Evolutionary conservation across 1,284 basidiomycete genomes (phyloP).

Genomic region (Hypsizygus ulmarius): DNA sequence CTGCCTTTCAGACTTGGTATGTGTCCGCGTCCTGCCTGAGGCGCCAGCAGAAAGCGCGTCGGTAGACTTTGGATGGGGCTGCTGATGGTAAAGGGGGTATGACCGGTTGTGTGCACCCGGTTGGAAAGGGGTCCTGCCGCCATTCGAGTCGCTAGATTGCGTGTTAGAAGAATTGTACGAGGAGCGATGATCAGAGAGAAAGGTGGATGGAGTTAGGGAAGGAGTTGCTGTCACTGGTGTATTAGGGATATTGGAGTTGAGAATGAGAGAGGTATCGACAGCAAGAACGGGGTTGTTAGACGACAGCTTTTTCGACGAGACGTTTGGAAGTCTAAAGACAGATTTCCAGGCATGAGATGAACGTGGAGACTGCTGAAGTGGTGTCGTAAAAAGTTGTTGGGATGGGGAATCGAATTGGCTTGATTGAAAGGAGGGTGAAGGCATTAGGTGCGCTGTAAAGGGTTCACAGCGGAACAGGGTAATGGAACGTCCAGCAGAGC

Average conservation of each 20-base stretch:
- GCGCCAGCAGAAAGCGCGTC: slow-evolving; percentile 34
- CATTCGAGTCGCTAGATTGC: slow-evolving; percentile 63
- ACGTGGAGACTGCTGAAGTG: slow-evolving; percentile 28
- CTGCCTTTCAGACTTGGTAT: slow-evolving; percentile 61
- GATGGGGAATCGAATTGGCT: slow-evolving; percentile 19
- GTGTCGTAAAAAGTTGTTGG: slow-evolving; percentile 17
- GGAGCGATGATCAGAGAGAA: slow-evolving; percentile 53
- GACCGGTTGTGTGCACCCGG: slow-evolving; percentile 28
- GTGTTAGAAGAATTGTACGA: slow-evolving; percentile 74
- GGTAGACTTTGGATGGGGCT: slow-evolving; percentile 33
- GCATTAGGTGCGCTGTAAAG: slow-evolving; percentile 21
- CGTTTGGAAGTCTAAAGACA: slow-evolving; percentile 54
- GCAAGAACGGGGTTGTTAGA: slow-evolving; percentile 29
- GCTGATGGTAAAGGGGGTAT: slow-evolving; percentile 29
- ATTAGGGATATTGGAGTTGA: slow-evolving; percentile 33
- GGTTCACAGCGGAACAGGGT: slow-evolving; percentile 3
- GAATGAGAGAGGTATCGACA: slow-evolving; percentile 37
- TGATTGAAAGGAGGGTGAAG: slow-evolving; percentile 24
- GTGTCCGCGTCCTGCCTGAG: slow-evolving; percentile 37
- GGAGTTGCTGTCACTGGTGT: slow-evolving; percentile 43
- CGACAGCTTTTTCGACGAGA: slow-evolving; percentile 51
- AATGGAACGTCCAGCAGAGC: slow-evolving; percentile 4
- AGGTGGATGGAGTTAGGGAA: slow-evolving; percentile 49
- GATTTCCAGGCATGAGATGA: slow-evolving; percentile 51
- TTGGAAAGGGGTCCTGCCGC: slow-evolving; percentile 31